phyloP scores from a whole-genome alignment of 768 basidiomycete species.

The Chalciporus chontae region DNA sequence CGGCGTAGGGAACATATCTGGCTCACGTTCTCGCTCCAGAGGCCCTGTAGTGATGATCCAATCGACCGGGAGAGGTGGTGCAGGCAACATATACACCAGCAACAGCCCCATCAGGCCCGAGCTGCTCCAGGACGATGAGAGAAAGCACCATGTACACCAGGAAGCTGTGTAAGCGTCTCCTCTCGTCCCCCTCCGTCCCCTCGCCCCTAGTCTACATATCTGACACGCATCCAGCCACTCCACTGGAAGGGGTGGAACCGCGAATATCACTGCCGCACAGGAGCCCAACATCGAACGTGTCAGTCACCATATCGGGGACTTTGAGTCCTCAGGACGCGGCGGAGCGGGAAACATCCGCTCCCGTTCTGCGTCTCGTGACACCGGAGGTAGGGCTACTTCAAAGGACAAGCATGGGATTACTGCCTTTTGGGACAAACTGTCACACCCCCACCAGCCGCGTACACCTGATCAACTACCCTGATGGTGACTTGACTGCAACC shows the following conservation, averaged over 20 bases:
- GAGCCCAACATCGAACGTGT: conserved; percentile 38
- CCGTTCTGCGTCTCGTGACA: conserved; percentile 34
- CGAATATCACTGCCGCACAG: conserved; percentile 46
- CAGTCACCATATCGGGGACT: conserved; percentile 23
- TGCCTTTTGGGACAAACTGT: conserved; percentile 28
- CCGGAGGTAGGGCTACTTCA: conserved; percentile 20
- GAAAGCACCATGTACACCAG: conserved; percentile 24
- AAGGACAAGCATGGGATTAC: conserved; percentile 31
- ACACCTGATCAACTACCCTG: too few species aligned
- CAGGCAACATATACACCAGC: conserved; percentile 50
- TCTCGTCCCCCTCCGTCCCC: not conserved
- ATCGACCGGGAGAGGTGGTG: conserved; percentile 62
- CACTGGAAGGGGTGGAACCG: conserved; percentile 65
- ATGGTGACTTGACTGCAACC: too few species aligned
- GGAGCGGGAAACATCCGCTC: conserved; percentile 58
- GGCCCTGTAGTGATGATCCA: conserved; percentile 35
- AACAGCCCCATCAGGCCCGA: conserved; percentile 17
- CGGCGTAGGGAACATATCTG: conserved; percentile 58
- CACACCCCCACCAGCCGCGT: too few species aligned
- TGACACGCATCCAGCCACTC: conserved; percentile 48
- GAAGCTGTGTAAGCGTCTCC: conserved; percentile 40
- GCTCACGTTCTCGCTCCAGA: conserved; percentile 48
- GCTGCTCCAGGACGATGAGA: conserved; percentile 34
- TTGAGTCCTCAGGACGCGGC: conserved; percentile 52
- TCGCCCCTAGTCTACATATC: not conserved